These are phyloP conservation scores for Pichia sp. DNA, from an alignment of 1,139 yeast species.

Conservation along the genomic window DNA sequence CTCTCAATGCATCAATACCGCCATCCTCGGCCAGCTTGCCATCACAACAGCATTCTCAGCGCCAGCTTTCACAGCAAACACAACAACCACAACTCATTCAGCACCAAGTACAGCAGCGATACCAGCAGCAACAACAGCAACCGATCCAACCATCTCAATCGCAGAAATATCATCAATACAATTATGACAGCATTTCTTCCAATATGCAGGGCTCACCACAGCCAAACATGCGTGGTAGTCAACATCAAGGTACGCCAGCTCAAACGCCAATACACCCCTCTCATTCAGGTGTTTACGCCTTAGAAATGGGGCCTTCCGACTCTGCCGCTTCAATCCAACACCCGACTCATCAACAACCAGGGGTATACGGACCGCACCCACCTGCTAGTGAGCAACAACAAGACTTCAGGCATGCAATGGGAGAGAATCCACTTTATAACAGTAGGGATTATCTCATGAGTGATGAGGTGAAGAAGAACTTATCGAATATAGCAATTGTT, in stretches of 20 bases:
- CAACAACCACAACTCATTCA: neutral
- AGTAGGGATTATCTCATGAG: neutral
- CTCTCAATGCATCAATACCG: no score
- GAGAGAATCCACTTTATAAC: neutral
- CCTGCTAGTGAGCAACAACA: neutral
- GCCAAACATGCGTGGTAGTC: no score
- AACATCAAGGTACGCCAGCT: no score
- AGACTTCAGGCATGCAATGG: neutral
- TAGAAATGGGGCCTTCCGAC: no score
- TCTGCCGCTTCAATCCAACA: no score
- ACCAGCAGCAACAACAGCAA: neutral
- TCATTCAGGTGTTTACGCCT: no score
- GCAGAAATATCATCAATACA: neutral
- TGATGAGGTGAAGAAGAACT: conserved; percentile 22
- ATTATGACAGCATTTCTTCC: no score
- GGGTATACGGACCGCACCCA: neutral
- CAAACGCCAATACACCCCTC: no score
- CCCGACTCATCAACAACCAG: no score
- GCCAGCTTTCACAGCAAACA: neutral
- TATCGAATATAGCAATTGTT: conserved; percentile 24
- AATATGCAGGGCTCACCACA: no score
- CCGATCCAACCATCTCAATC: neutral
- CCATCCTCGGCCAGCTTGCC: no score
- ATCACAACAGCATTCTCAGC: neutral
- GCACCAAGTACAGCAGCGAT: neutral